Base-by-base conservation (phyloP, 352 stramenopile species). In the Pythium pectinolyticum region DNA sequence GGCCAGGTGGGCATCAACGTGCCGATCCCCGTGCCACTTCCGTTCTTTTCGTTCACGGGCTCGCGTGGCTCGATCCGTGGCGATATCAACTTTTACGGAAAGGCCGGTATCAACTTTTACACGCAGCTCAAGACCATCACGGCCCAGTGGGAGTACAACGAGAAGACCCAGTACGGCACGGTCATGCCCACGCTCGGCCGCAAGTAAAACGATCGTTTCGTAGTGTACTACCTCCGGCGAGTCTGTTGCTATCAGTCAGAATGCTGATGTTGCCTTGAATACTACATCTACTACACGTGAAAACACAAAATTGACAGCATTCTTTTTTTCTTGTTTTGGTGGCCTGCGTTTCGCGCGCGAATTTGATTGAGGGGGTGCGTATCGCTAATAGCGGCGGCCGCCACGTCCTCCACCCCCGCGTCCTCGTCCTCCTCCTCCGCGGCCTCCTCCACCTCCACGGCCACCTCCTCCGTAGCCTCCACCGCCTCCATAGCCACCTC, bases 51-150 rank as follows among this genome's bases (percentile, higher is more conserved):
- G 31, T 99, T 99, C 84, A 99, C 97, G 12, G 97, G 97, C 28
- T 98, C 86, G 59, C 86, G 95, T 41, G 86, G 67, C 25, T 98
- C 89, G 49, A 98, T 99, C 73, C 80, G 86, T 27, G 97, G 97
- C 8, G 97, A 99, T 78, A 62, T 98, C 34, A 97, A 99, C 77
- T 99, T 99, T 76, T 99, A 98, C 73, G 94, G 94, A 70, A 97
- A 98, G 69, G 78, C 94, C 32, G 97, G 96, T 37, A 90, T 98
- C 49, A 88, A 98, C 69, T 99, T 99, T 65, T 99, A 98, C 79
- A 99, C 97, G 54, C 94, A 99, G 75, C 85, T 96, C 61, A 99
- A 99, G 83, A 99, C 97, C 27, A 90, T 99, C 57, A 99, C 95
- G 15, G 91, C 86, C 43, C 94, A 98, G 64, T 99, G 97, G 97